These are phyloP conservation scores for Citrus mangshanensis DNA, from an alignment of 345 rosid genomes.

Conservation along the genomic window DNA sequence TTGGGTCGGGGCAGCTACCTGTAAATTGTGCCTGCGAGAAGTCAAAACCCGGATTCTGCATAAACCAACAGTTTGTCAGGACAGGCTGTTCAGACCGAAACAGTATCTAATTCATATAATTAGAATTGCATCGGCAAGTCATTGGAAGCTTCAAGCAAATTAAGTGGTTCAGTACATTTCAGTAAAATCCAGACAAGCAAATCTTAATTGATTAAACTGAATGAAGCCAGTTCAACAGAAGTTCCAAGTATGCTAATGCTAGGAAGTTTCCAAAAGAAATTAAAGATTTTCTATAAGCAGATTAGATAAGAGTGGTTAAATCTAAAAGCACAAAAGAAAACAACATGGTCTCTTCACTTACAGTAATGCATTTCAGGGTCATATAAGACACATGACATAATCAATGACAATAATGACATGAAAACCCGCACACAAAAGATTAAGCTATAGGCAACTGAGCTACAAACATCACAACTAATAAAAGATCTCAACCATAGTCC, in stretches of 20 bases:
- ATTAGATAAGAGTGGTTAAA: neutral
- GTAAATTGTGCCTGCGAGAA: slow-evolving; percentile 93
- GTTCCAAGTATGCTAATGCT: neutral
- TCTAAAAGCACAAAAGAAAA: neutral
- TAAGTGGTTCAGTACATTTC: neutral
- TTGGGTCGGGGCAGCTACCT: slow-evolving; percentile 88
- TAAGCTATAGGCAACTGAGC: neutral
- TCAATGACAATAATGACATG: neutral
- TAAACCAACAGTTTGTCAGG: slow-evolving; percentile 3
- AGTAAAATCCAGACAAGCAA: neutral
- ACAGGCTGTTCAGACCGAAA: neutral
- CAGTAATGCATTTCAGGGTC: neutral
- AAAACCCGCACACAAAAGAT: neutral
- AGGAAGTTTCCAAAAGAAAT: neutral
- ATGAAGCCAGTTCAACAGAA: neutral
- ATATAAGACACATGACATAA: neutral
- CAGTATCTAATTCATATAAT: neutral
- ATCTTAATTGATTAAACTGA: neutral
- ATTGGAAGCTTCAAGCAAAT: neutral
- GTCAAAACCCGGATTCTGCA: slow-evolving; percentile 96
- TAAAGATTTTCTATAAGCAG: neutral
- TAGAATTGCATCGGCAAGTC: neutral
- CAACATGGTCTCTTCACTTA: neutral
- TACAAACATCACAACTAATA: neutral
- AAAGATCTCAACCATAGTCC: neutral